Conservation (phyloP, 805 yeast genomes). For the Wickerhamiella allomyrinae region DNA sequence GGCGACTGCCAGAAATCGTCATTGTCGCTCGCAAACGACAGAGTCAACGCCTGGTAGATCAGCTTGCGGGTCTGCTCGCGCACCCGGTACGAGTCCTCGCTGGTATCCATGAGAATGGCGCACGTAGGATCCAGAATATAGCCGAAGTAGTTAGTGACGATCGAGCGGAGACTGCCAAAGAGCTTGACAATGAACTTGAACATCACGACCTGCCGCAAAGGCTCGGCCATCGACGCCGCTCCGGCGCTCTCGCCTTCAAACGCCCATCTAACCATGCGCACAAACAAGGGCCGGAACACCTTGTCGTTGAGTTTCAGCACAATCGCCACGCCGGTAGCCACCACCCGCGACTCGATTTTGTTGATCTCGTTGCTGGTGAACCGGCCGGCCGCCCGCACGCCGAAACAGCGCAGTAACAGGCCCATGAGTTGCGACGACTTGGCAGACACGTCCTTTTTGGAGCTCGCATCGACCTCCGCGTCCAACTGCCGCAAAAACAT, state of each 20-base stretch:
- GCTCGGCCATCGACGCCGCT: constrained; percentile 28
- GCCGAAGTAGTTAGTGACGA: constrained; percentile 77
- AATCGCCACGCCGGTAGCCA: constrained; percentile 54
- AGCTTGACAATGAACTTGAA: constrained; percentile 75
- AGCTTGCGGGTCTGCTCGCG: constrained; percentile 54
- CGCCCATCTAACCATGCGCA: constrained; percentile 81
- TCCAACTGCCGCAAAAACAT: constrained; percentile 57
- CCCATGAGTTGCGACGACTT: constrained; percentile 55
- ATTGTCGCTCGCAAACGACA: constrained; percentile 77
- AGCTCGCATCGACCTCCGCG: constrained; percentile 46
- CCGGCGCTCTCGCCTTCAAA: constrained; percentile 67
- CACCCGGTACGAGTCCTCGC: constrained; percentile 23
- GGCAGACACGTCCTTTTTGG: constrained; percentile 60
- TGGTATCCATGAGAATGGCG: constrained; percentile 37
- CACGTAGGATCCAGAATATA: constrained; percentile 68
- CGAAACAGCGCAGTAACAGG: constrained; percentile 57
- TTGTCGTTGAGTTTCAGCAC: constrained; percentile 90
- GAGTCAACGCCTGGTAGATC: constrained; percentile 53
- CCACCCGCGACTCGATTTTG: constrained; percentile 66
- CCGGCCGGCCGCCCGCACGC: constrained; percentile 42
- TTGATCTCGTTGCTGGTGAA: constrained; percentile 63
- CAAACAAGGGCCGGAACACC: constrained; percentile 84
- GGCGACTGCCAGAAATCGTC: constrained; percentile 92
- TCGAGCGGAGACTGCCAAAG: constrained; percentile 71
- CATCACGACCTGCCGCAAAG: constrained; percentile 53